Evolutionary conservation across 2,329 filamentous ascomycete genomes (phyloP).

Genomic region (Ampelomyces quisqualis): DNA sequence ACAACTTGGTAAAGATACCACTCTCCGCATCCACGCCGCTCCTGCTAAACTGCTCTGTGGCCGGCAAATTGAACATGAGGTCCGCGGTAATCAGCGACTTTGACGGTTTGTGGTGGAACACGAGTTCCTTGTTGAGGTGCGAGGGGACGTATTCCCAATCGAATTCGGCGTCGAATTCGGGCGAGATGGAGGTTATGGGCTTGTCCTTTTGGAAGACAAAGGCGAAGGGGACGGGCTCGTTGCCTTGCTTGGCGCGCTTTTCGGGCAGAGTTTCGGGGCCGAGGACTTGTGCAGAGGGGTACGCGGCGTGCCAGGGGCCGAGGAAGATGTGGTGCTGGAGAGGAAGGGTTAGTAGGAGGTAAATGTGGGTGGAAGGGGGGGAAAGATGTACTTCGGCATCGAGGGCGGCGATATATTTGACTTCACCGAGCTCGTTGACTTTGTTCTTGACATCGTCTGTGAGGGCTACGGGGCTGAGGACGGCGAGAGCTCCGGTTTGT

Average conservation of each 20-base stretch:
- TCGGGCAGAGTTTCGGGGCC: conserved; percentile 80
- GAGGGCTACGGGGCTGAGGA: conserved; percentile 89
- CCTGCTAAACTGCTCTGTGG: conserved; percentile 73
- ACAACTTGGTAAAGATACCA: conserved; percentile 62
- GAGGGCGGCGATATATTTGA: conserved; percentile 82
- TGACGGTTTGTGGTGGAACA: conserved; percentile 80
- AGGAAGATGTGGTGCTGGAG: conserved; percentile 85
- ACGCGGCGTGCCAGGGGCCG: conserved; percentile 78
- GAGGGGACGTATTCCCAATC: conserved; percentile 78
- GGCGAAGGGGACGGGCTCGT: conserved; percentile 63
- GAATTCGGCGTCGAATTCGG: conserved; percentile 85
- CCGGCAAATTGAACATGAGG: conserved; percentile 86
- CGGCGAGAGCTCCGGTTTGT: conserved; percentile 72
- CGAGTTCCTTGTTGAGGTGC: conserved; percentile 82
- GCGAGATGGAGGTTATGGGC: conserved; percentile 56
- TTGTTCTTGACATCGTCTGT: conserved; percentile 71
- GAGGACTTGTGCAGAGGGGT: conserved; percentile 75
- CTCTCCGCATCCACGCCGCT: conserved; percentile 55
- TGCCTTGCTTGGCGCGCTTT: conserved; percentile 67
- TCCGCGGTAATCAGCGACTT: conserved; percentile 84
- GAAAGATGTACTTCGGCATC: conserved; percentile 65
- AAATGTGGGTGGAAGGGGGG: too few relatives aligned
- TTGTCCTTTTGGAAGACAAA: conserved; percentile 57
- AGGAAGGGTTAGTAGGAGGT: not conserved
- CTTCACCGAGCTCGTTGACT: conserved; percentile 59